A percentile compares a stretch with the other conserved stretches of the same genome.
Conservation (phyloP, 139 green algal genomes). For the Spirogloea muscicola region DNA sequence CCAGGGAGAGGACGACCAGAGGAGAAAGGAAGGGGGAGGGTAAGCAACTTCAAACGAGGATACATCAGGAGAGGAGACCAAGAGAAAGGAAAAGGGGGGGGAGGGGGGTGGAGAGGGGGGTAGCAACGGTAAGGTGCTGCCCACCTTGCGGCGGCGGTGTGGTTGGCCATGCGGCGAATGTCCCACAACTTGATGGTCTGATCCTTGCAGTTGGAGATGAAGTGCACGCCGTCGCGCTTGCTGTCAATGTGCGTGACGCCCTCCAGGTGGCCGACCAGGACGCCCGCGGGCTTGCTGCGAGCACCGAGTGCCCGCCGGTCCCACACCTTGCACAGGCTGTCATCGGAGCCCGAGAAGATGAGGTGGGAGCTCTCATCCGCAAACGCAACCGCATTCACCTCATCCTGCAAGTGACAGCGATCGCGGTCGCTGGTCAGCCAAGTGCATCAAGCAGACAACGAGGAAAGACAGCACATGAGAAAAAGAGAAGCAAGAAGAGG, state of each 20-base stretch:
- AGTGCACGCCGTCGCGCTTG: conserved; percentile 60
- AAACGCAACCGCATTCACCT: conserved; percentile 91
- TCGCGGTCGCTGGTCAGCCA: no score
- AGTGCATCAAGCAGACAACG: no score
- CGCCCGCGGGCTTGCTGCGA: conserved; percentile 54
- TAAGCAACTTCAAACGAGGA: no score
- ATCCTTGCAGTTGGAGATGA: conserved; percentile 93
- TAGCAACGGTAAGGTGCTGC: no score
- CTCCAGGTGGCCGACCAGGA: conserved; percentile 87
- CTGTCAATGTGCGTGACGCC: conserved; percentile 82
- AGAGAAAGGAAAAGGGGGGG: no score
- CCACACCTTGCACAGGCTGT: conserved; percentile 82
- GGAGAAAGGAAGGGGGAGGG: no score
- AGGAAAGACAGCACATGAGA: background rate
- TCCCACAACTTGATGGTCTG: conserved; percentile 95
- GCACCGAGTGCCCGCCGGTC: conserved; percentile 62
- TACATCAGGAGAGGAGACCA: no score
- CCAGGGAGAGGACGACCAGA: no score
- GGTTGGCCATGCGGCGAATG: conserved; percentile 55
- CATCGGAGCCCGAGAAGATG: conserved; percentile 76
- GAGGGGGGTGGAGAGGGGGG: no score
- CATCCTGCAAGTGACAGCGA: conserved; percentile 56
- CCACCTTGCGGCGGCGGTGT: conserved; percentile 3
- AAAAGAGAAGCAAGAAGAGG: no score
- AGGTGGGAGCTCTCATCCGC: conserved; percentile 64